Evolutionary conservation across 345 rosid genomes (phyloP).

Genomic region (Orychophragmus violaceus): DNA sequence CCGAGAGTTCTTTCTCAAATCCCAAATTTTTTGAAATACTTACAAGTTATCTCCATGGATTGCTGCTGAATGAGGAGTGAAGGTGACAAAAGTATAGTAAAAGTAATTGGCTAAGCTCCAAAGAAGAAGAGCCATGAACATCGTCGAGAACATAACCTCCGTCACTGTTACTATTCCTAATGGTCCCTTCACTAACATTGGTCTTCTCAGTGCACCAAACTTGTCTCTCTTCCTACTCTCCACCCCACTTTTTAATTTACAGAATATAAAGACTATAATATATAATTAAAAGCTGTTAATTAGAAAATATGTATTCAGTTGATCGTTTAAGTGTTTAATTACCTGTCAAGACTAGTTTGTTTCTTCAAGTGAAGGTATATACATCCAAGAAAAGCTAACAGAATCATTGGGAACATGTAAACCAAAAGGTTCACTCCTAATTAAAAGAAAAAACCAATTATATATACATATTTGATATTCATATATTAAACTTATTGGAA

Average conservation of each 20-base stretch:
- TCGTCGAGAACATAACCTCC: slow-evolving; percentile 55
- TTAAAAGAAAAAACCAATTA: background rate
- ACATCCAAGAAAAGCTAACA: slow-evolving; percentile 50
- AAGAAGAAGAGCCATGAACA: slow-evolving; percentile 60
- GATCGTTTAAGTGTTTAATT: background rate
- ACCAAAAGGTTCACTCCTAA: slow-evolving; percentile 46
- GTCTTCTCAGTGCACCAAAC: slow-evolving; percentile 34
- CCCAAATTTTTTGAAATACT: too few relatives aligned
- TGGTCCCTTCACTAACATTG: slow-evolving; percentile 72
- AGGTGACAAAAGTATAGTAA: slow-evolving; percentile 29
- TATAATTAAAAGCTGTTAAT: background rate
- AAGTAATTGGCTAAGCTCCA: slow-evolving; percentile 56
- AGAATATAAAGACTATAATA: background rate
- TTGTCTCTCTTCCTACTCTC: slow-evolving; percentile 6
- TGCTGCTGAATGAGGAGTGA: slow-evolving; percentile 37
- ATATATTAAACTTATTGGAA: background rate
- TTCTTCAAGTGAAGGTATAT: slow-evolving; percentile 49
- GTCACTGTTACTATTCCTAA: slow-evolving; percentile 66
- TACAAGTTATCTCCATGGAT: slow-evolving; percentile 36
- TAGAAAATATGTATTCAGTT: background rate
- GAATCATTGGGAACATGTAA: slow-evolving; percentile 55
- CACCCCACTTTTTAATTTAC: background rate
- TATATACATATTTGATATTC: background rate
- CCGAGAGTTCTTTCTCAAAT: too few relatives aligned
- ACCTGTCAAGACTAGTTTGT: slow-evolving; percentile 8